Base-by-base conservation (phyloP, 73 alveolate genomes). In the Paramecium biaurelia region DNA sequence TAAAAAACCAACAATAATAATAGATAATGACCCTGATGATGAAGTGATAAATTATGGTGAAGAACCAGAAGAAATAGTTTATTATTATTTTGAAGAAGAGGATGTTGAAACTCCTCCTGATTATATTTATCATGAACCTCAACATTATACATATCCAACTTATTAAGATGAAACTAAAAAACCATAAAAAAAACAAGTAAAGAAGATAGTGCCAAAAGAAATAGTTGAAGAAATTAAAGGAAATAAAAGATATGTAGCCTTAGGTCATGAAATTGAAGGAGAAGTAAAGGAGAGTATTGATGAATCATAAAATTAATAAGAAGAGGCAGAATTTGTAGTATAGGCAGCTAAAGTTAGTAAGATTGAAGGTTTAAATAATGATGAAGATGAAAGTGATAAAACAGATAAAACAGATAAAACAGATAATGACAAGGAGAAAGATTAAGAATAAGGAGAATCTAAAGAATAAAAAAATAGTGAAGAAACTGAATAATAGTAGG, bases 231-330 rank as follows among this genome's bases (percentile, higher is more conserved):
- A 63, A 63, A 63, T 63, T 12, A 63, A 63, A 32, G 84, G 84
- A 63, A 32, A 30, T 63, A 63, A 63, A 63, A 63, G 84, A 32
- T 63, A 63, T 63, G 84, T 63, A 12, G 84, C 84, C 9, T 63
- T 63, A 24, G 84, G 84, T 30, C 84, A 63, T 63, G 84, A 63
- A 12, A 63, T 63, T 63, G 84, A 63, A 63, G 84, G 84, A 10
- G 84, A 63, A 32, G 9, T 42, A 1, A 21, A 72, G 14, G 86
- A 72, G 5, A 21, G 0, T 35, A 38, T 12, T 24, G 45, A 63
- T 63, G 84, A 63, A 30, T 23, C 2, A 30, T 26, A 30, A 30
- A 63, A 20, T 63, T n/a, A 63, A 63, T 32, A 53, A 53, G 68
- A 26, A 63, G 84, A 63, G 28, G 7, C 84, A 4, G 49, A 63